Percentiles rank a stretch among this genome's conserved stretches.
Conservation (phyloP, 75 land plant species). For the Cryptomeria japonica region DNA sequence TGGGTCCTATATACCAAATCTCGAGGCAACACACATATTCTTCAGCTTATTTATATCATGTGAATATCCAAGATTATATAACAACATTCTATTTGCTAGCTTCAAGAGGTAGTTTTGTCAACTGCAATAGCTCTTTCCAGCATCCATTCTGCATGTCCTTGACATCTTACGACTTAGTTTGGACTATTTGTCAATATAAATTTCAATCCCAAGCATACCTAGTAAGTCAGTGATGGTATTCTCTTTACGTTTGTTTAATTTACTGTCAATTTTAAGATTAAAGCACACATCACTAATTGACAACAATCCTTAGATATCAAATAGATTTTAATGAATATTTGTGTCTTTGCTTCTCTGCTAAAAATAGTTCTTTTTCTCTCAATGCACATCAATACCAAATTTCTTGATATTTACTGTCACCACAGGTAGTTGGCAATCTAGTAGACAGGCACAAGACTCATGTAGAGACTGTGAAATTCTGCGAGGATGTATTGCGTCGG, state of each 20-base stretch:
- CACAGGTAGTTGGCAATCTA: slow-evolving; percentile 59
- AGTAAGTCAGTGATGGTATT: not conserved
- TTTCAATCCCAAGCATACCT: not conserved
- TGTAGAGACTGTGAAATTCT: slow-evolving; percentile 59
- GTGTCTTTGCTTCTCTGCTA: not conserved
- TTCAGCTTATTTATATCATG: not conserved
- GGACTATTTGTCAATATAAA: not conserved
- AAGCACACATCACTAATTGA: not conserved
- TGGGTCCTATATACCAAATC: not conserved
- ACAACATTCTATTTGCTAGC: not conserved
- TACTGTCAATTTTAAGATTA: not conserved
- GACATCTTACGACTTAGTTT: not conserved
- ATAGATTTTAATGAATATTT: not conserved
- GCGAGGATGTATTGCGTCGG: slow-evolving; percentile 56
- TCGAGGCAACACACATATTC: not conserved
- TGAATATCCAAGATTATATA: not conserved
- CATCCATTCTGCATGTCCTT: not conserved
- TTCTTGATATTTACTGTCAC: not conserved
- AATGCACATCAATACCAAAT: not conserved
- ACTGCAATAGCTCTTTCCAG: not conserved
- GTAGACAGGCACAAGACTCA: slow-evolving; percentile 75
- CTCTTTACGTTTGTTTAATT: not conserved
- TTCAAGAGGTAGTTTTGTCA: not conserved
- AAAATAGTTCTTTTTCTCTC: not conserved
- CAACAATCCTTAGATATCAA: not conserved